Evolutionary conservation across 2,329 filamentous ascomycete species (phyloP).

Genomic region (Colletotrichum sp.): DNA sequence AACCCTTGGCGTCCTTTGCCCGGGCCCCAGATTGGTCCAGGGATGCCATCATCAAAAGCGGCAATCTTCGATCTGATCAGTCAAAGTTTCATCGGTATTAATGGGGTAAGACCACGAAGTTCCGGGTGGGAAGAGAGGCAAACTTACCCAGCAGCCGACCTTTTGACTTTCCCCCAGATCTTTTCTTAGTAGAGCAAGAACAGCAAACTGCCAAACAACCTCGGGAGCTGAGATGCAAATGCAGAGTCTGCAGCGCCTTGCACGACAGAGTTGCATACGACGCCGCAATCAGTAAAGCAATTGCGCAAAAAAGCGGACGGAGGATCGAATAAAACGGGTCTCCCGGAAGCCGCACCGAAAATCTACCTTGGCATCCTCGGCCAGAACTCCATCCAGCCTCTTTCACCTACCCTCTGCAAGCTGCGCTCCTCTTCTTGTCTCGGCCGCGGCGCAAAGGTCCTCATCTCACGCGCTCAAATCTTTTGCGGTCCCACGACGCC

Average conservation of each 20-base stretch:
- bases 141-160: not conserved
- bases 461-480: not conserved
- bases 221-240: not conserved
- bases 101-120: not conserved
- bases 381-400: not conserved
- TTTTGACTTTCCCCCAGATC: not conserved
- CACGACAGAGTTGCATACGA: not conserved
- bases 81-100: not conserved
- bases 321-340: conserved; percentile 7
- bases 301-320: not conserved
- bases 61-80: conserved; percentile 19
- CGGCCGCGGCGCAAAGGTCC: not conserved
- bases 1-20: conserved; percentile 13
- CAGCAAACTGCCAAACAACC: not conserved
- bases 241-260: not conserved
- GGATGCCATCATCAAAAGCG: conserved; percentile 12
- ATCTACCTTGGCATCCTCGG: not conserved
- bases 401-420: not conserved
- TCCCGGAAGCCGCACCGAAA: conserved; percentile 7
- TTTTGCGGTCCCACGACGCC: not conserved
- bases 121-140: not conserved
- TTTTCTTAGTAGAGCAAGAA: not conserved
- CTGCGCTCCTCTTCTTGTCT: not conserved
- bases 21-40: not conserved
- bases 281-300: not conserved